phyloP scores from a whole-genome alignment of 2,329 filamentous ascomycete species.

The Fusarium succisae region DNA sequence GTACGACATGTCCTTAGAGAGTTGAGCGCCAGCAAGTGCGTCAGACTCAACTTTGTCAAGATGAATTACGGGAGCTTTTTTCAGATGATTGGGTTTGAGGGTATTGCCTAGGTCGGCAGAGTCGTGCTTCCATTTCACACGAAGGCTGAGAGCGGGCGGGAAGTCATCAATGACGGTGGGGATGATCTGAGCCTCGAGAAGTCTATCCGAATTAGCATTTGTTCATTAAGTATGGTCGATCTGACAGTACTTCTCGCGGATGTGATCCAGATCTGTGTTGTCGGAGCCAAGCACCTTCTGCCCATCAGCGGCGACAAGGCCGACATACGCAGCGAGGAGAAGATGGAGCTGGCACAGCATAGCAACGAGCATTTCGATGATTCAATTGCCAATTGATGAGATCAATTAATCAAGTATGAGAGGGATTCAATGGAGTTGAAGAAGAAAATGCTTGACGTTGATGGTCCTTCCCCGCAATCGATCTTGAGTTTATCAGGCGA shows the following conservation, averaged over 20 bases:
- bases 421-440: neutral
- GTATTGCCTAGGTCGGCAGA: constrained; percentile 30
- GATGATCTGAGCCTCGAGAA: constrained; percentile 23
- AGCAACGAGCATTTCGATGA: neutral
- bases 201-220: neutral
- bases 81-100: constrained; percentile 10
- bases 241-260: constrained; percentile 13
- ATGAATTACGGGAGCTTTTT: neutral
- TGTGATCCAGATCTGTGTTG: neutral
- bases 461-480: constrained; percentile 6
- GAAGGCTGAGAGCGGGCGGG: constrained; percentile 15
- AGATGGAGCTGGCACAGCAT: neutral
- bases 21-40: neutral
- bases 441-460: neutral
- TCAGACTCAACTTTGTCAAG: neutral
- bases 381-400: rapidly evolving
- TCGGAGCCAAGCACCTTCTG: neutral
- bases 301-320: neutral
- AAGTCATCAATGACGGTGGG: constrained; percentile 35
- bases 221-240: rapidly evolving
- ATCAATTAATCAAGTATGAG: rapidly evolving
- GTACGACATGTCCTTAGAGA: neutral
- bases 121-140: constrained; percentile 22
- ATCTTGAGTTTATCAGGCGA: neutral
- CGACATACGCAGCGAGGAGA: neutral